A percentile compares a stretch with the other conserved stretches of the same genome.
Evolutionary conservation across 306 rosid genomes (phyloP).

Genomic region (Quercus berberidifolia): DNA sequence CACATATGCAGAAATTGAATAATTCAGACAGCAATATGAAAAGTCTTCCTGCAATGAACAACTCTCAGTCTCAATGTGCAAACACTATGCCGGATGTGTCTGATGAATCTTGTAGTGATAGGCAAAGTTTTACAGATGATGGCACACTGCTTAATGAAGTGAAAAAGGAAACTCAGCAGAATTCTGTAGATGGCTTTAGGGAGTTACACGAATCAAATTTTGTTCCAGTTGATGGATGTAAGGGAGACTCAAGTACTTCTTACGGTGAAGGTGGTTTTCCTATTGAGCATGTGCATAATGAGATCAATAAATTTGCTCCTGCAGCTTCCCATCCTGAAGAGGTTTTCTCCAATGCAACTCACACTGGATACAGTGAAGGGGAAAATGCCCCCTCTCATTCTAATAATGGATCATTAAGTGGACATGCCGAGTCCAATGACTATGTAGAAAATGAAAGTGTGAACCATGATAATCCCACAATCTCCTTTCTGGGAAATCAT

Average conservation of each 20-base stretch:
- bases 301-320: slow-evolving; percentile 13
- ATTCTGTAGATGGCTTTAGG: slow-evolving; percentile 25
- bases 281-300: slow-evolving; percentile 21
- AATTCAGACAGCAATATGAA: slow-evolving; percentile 22
- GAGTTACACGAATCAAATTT: slow-evolving; percentile 27
- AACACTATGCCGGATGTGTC: slow-evolving; percentile 11
- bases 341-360: slow-evolving; percentile 22
- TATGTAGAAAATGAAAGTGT: slow-evolving; percentile 21
- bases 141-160: slow-evolving; percentile 18
- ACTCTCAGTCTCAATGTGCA: slow-evolving; percentile 8
- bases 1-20: slow-evolving; percentile 29
- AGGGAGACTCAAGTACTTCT: slow-evolving; percentile 32
- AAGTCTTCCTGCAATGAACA: slow-evolving; percentile 12
- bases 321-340: slow-evolving; percentile 31
- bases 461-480: slow-evolving; percentile 13
- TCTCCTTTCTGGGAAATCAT: slow-evolving; percentile 24
- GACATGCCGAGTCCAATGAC: slow-evolving; percentile 21
- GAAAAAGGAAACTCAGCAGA: slow-evolving; percentile 34
- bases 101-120: slow-evolving; percentile 30
- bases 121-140: slow-evolving; percentile 32
- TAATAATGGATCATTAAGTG: slow-evolving; percentile 21
- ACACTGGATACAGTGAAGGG: slow-evolving; percentile 31
- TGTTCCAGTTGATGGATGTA: slow-evolving; percentile 18
- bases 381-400: slow-evolving; percentile 29
- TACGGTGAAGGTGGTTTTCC: slow-evolving; percentile 28